These are phyloP conservation scores for Theobroma grandiflorum DNA, from an alignment of 441 rosid species.

Conservation along the genomic window DNA sequence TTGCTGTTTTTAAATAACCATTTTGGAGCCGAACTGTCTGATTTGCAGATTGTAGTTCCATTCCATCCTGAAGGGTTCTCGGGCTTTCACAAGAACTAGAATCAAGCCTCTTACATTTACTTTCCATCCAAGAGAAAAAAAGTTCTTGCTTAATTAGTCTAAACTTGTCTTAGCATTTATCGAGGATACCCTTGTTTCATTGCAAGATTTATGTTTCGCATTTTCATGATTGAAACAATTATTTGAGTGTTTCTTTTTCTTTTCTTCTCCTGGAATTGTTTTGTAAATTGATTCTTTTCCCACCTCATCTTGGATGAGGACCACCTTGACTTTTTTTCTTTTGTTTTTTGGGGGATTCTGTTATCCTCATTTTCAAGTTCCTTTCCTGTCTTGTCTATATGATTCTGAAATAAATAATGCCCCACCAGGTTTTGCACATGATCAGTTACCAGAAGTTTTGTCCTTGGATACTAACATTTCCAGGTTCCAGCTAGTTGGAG, in stretches of 20 bases:
- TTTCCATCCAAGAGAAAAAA: background rate
- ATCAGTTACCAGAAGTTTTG: background rate
- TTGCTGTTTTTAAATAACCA: background rate
- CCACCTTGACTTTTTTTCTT: background rate
- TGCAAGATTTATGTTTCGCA: background rate
- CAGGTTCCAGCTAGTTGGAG: background rate
- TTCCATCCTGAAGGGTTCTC: background rate
- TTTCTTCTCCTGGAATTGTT: background rate
- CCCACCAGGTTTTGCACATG: background rate
- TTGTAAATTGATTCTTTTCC: slow-evolving; percentile 1
- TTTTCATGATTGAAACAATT: background rate
- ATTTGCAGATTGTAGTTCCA: slow-evolving; percentile 6
- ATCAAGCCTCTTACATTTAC: slow-evolving; percentile 16
- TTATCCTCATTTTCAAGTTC: background rate
- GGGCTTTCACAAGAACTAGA: background rate
- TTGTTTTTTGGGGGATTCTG: background rate
- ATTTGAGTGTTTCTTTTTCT: background rate
- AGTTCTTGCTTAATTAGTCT: background rate
- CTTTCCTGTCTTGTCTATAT: background rate
- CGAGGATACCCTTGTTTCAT: background rate
- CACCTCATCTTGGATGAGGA: background rate
- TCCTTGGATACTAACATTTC: background rate
- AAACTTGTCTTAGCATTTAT: background rate
- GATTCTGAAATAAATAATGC: slow-evolving; percentile 5
- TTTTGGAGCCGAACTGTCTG: background rate